Evolutionary conservation across 495 filamentous ascomycete genomes (phyloP).

Genomic region (Bacidia gigantensis): DNA sequence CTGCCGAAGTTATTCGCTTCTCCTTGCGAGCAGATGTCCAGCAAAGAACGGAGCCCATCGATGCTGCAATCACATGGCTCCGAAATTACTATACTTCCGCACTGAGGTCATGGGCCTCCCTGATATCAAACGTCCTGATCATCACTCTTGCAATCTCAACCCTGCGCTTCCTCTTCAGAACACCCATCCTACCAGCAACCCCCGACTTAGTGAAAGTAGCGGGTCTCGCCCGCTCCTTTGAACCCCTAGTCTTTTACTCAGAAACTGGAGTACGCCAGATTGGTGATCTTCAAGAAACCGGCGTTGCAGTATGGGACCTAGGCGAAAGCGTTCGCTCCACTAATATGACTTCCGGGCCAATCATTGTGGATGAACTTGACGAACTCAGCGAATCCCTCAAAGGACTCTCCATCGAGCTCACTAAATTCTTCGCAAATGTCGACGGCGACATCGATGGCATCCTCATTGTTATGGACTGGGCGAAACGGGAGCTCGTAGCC

Average conservation of each 20-base stretch:
- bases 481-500: slow-evolving; percentile 58
- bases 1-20: slow-evolving; percentile 65
- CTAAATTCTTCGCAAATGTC: slow-evolving; percentile 79
- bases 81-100: slow-evolving; percentile 40
- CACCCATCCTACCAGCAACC: slow-evolving; percentile 49
- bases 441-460: slow-evolving; percentile 87
- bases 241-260: slow-evolving; percentile 83
- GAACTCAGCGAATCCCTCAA: slow-evolving; percentile 71
- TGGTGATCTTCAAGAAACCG: slow-evolving; percentile 71
- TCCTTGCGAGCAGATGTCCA: slow-evolving; percentile 74
- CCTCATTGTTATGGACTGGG: slow-evolving; percentile 90
- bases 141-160: slow-evolving; percentile 44
- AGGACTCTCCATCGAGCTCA: slow-evolving; percentile 64
- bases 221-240: slow-evolving; percentile 72
- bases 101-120: slow-evolving; percentile 52
- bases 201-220: slow-evolving; percentile 86
- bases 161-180: slow-evolving; percentile 52
- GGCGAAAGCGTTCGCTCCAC: slow-evolving; percentile 76
- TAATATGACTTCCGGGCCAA: slow-evolving; percentile 75
- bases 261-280: slow-evolving; percentile 78
- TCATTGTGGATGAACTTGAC: slow-evolving; percentile 74
- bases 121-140: slow-evolving; percentile 40
- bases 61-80: slow-evolving; percentile 52
- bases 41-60: slow-evolving; percentile 72
- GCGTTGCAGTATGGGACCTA: slow-evolving; percentile 83